Percentiles rank a stretch among this genome's conserved stretches.
These are phyloP conservation scores for Chlorella sp. DNA, from an alignment of 139 green algal species.

Conservation along the genomic window DNA sequence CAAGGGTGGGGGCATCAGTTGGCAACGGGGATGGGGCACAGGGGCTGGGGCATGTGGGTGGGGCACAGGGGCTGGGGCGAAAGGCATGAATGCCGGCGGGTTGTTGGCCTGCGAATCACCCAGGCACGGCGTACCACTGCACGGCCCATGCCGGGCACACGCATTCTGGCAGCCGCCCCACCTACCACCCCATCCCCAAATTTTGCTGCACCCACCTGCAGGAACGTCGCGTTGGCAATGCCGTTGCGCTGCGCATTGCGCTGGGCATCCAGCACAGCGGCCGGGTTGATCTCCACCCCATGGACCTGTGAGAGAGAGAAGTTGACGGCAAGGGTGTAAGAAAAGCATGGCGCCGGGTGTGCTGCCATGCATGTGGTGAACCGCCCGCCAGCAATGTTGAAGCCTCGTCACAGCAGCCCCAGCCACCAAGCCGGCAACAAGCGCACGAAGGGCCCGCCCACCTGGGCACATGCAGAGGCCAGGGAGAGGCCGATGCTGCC, in stretches of 20 bases:
- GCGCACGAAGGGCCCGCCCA: too few species aligned
- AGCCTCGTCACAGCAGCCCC: too few species aligned
- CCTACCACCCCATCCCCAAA: not conserved
- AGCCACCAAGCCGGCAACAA: too few species aligned
- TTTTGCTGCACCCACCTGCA: conserved; percentile 14
- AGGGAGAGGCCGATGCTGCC: conserved; percentile 85
- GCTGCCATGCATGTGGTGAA: too few species aligned
- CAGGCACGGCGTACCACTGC: not conserved
- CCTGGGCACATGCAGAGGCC: conserved; percentile 45
- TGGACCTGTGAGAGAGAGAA: conserved; percentile 39
- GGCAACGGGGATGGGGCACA: not conserved
- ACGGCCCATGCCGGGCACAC: too few species aligned
- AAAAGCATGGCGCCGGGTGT: too few species aligned
- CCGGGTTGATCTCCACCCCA: conserved; percentile 60
- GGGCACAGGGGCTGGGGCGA: not conserved
- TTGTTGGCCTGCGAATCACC: not conserved
- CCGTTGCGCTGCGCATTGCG: conserved; percentile 80
- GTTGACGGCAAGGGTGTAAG: too few species aligned
- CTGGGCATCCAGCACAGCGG: conserved; percentile 58
- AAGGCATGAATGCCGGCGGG: not conserved
- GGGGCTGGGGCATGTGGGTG: not conserved
- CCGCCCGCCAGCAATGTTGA: too few species aligned
- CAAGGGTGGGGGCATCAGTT: not conserved
- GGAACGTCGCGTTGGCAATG: conserved; percentile 80
- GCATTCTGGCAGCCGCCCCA: too few species aligned